phyloP scores from a whole-genome alignment of 495 filamentous ascomycete genomes.

The Xylaria telfairii region DNA sequence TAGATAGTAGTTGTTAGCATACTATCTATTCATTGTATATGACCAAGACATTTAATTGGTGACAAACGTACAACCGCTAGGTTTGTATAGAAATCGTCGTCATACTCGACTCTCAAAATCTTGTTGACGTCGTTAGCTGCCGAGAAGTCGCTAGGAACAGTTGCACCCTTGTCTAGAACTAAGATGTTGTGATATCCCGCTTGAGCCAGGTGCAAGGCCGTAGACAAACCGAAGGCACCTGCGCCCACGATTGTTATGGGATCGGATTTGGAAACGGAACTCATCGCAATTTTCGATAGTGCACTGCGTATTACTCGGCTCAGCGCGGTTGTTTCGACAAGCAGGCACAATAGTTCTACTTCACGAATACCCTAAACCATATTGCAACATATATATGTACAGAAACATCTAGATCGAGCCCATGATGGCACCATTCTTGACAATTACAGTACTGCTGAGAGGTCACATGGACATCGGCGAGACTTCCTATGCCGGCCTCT shows the following conservation, averaged over 20 bases:
- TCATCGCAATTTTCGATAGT: not conserved
- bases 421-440: not conserved
- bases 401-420: not conserved
- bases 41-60: not conserved
- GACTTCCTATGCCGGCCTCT: not conserved
- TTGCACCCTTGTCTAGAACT: conserved; percentile 51
- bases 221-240: conserved; percentile 58
- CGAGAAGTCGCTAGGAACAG: conserved; percentile 49
- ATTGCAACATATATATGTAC: not conserved
- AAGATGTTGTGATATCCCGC: conserved; percentile 52
- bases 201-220: conserved; percentile 54
- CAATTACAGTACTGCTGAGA: not conserved
- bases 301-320: not conserved
- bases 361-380: not conserved
- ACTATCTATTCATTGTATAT: not conserved
- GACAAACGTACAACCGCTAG: conserved; percentile 33
- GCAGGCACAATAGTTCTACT: not conserved
- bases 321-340: not conserved
- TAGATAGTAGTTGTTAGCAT: conserved; percentile 25
- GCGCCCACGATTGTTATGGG: conserved; percentile 52
- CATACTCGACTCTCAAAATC: conserved; percentile 62
- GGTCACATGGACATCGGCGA: not conserved
- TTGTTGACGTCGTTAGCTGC: conserved; percentile 63
- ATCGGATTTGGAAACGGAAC: conserved; percentile 8
- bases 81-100: conserved; percentile 60